A percentile compares a stretch with the other conserved stretches of the same genome.
Evolutionary conservation across 192 early-diverging fungal genomes (phyloP).

Genomic region (Linnemannia hyalina): DNA sequence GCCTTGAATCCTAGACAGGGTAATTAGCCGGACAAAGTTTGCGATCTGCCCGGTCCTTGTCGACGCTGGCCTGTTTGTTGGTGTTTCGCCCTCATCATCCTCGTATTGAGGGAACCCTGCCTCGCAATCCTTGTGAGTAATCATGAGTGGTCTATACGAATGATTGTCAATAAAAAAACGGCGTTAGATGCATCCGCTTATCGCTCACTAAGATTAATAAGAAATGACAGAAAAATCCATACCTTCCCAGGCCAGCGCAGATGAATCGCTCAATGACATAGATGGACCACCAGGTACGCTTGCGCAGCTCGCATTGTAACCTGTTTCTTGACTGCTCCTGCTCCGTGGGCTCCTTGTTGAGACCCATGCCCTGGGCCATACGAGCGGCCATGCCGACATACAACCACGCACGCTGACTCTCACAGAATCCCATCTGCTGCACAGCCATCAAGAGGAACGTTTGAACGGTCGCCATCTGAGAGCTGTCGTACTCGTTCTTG

Average conservation of each 20-base stretch:
- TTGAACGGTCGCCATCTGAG: slow-evolving; percentile 71
- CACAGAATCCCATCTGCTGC: slow-evolving; percentile 79
- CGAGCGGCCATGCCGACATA: slow-evolving; percentile 75
- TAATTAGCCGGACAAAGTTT: slow-evolving; percentile 41
- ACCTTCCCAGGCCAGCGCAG: slow-evolving; percentile 76
- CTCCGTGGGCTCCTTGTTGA: slow-evolving; percentile 71
- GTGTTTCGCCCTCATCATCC: slow-evolving; percentile 21
- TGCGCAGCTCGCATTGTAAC: slow-evolving; percentile 67
- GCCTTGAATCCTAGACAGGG: slow-evolving; percentile 49
- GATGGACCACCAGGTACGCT: slow-evolving; percentile 83
- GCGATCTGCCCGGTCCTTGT: background rate
- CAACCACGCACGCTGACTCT: slow-evolving; percentile 78
- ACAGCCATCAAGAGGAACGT: slow-evolving; percentile 75
- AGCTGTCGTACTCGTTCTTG: slow-evolving; percentile 75
- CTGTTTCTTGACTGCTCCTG: slow-evolving; percentile 64
- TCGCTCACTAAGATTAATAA: background rate
- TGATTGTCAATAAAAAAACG: slow-evolving; percentile 27
- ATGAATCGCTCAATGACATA: slow-evolving; percentile 78
- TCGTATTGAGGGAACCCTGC: slow-evolving; percentile 59
- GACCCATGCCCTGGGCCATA: slow-evolving; percentile 80
- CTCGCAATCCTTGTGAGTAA: slow-evolving; percentile 68
- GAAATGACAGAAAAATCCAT: background rate
- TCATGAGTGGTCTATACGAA: slow-evolving; percentile 57
- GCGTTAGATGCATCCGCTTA: background rate
- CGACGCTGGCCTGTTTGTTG: background rate